Base-by-base conservation (phyloP, 2,329 filamentous ascomycete genomes). In the Colletotrichum coccodes region DNA sequence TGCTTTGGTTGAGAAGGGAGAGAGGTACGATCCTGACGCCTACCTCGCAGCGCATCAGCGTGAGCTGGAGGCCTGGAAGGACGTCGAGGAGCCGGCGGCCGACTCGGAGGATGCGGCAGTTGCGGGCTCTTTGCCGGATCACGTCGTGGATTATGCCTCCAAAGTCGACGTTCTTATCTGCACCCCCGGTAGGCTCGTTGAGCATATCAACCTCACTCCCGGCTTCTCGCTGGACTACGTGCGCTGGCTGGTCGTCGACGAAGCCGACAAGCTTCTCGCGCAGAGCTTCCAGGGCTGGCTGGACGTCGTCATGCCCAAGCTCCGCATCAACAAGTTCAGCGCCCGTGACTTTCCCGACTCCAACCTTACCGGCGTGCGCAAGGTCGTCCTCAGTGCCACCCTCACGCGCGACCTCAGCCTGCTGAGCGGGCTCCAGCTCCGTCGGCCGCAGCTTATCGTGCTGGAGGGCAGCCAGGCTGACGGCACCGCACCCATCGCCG, bases 251-350 rank as follows among this genome's bases (percentile, higher is more conserved):
- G 89, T 98, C 3, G 92, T 98, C 52, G 95, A 98, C 75, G 95
- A 98, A 80, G 96, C 95, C 12, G 95, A 98, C 79, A 94, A 96
- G 76, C 84, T 98, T 14, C 87, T 98, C 6, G 92, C 95, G 49
- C 94, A 98, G 78, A 95, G 92, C 75, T 98, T 96, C 79, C 95
- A 98, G 77, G 92, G 95, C 75, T 98, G 95, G 95, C 84, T 97
- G 3, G 89, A 90, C 46, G 82, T 91, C 0, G 88, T 96, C 7
- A 91, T 94, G 76, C 87, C 90, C 18, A 82, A 83, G 50, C 84
- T 93, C 70, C 84, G 85, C 42, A 79, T 78, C 2, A 78, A 78
- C 3, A 83, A 84, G 47, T 85, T 85, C 72, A 84, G 85, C 28
- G 81, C 84, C 3, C 82, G 87, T 54, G 86, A 89, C 72, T 86